These are phyloP conservation scores for Grosmannia serpens DNA, from an alignment of 2,329 filamentous ascomycete species.

Conservation along the genomic window DNA sequence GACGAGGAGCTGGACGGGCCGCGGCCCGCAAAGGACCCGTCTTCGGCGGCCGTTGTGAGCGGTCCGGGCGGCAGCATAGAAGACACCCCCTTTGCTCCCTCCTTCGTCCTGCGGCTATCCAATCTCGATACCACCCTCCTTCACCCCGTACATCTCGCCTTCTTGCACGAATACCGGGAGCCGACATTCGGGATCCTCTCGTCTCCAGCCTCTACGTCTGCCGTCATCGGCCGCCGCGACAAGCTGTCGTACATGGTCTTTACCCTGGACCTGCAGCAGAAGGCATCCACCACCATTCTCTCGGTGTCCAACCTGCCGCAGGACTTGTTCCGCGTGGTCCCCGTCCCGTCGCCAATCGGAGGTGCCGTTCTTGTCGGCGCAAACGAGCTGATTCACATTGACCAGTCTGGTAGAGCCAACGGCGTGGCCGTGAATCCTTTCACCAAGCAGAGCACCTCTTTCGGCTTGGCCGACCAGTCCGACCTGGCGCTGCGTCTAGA, in stretches of 20 bases:
- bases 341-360: constrained; percentile 75
- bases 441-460: constrained; percentile 69
- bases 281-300: constrained; percentile 82
- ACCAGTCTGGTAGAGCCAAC: constrained; percentile 88
- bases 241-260: constrained; percentile 87
- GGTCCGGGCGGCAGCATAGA: constrained; percentile 33
- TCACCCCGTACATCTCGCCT: constrained; percentile 83
- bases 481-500: constrained; percentile 71
- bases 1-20: constrained; percentile 70
- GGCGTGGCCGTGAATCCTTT: constrained; percentile 90
- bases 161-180: constrained; percentile 93
- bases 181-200: constrained; percentile 93
- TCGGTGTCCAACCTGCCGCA: constrained; percentile 78
- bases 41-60: constrained; percentile 24
- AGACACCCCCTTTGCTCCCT: constrained; percentile 71
- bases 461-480: constrained; percentile 77
- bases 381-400: constrained; percentile 89
- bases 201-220: constrained; percentile 61
- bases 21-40: constrained; percentile 37
- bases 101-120: constrained; percentile 85
- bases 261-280: constrained; percentile 85
- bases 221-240: constrained; percentile 72
- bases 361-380: constrained; percentile 76
- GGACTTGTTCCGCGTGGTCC: constrained; percentile 72
- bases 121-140: constrained; percentile 78